Evolutionary conservation across 2,329 filamentous ascomycete species (phyloP), one percentile per base, ranked within the genome.

Genomic region (Apiospora arundinis): DNA sequence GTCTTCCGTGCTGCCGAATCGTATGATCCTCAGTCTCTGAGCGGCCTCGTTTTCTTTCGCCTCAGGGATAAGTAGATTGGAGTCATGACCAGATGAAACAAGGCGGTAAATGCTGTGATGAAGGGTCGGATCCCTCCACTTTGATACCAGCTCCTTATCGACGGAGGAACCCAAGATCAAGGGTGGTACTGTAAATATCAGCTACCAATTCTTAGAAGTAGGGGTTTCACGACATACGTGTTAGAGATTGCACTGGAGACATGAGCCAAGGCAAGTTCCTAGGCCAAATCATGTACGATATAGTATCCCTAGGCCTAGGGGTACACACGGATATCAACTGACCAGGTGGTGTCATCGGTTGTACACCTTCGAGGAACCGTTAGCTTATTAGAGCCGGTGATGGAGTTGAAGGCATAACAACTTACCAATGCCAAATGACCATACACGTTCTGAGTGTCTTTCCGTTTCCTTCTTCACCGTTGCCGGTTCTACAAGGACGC

Each of bases 251-350:
- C 2, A 67, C 16, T 14, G 11, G 21, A 12, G 65, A 67, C 2
- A 8, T 28, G 40, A 67, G 65, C 65, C 65, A 67, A 6, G 65
- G 65, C n/a, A 67, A 28, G n/a, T 28, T 28, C n/a, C n/a, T 18
- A 3, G 65, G 65, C 65, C 65, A 67, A 1, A 21, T 28, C 12
- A 11, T 67, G 2, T 1, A n/a, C 6, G 14, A 3, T 16, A 0
- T 21, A 14, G n/a, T 45, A 25, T 67, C 25, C 4, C 32, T 42
- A 42, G 60, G 60, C 2, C n/a, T 45, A 45, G 65, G 65, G n/a
- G 65, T 45, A 28, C 18, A 67, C 2, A 45, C 65, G n/a, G 65
- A 45, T 8, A 67, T 28, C n/a, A 67, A 18, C 12, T 45, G 12
- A 4, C 40, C 65, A 11, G 65, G 37, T 12, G 65, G 65, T 11